Conservation (phyloP, 164 flowering plant genomes). For the Liriodendron chinense region DNA sequence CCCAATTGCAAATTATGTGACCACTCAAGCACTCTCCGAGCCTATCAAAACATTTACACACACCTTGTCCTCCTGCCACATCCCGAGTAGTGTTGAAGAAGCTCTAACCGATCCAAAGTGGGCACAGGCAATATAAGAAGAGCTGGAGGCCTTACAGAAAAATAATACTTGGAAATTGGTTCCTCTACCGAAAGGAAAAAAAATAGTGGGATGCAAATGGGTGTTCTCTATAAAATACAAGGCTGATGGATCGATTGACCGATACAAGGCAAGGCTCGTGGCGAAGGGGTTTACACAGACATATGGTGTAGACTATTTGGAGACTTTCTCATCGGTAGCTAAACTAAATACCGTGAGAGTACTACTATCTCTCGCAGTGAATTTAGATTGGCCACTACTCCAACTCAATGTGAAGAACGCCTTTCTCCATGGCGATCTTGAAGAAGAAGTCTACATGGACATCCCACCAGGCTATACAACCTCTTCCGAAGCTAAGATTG, state of each 20-base stretch:
- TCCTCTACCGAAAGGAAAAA: not conserved
- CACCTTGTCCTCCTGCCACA: not conserved
- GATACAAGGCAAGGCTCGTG: not conserved
- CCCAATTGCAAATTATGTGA: no score
- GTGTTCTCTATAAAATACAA: not conserved
- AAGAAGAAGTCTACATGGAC: constrained; percentile 4
- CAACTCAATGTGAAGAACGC: no score
- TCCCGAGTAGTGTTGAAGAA: not conserved
- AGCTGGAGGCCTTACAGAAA: not conserved
- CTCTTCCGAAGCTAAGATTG: not conserved
- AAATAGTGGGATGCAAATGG: no score
- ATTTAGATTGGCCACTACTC: not conserved
- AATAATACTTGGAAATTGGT: not conserved
- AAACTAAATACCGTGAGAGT: not conserved
- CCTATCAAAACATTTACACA: not conserved
- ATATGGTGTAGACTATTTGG: not conserved
- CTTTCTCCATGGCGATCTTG: not conserved
- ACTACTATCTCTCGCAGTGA: not conserved
- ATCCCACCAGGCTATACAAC: not conserved
- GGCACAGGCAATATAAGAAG: not conserved
- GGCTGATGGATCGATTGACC: not conserved
- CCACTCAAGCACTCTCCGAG: no score
- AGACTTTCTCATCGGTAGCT: not conserved
- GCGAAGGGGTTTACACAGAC: not conserved
- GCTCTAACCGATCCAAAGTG: not conserved